A percentile compares a stretch with the other conserved stretches of the same genome.
These are phyloP conservation scores for Fusarium brevicatenulatum DNA, from an alignment of 2,329 filamentous ascomycete genomes.

Conservation along the genomic window DNA sequence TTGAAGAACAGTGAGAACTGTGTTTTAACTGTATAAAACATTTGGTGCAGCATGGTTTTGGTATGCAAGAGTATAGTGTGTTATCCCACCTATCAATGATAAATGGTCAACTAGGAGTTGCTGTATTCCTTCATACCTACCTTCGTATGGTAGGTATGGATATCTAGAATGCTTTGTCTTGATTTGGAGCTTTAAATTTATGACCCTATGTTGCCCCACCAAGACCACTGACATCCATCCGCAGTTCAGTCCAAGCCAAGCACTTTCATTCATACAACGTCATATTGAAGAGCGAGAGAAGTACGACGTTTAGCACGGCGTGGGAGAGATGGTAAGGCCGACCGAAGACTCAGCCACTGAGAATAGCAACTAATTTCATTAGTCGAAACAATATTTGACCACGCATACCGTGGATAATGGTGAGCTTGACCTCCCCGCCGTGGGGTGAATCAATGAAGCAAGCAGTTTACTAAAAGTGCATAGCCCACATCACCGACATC, in stretches of 20 bases:
- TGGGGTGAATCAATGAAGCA: constrained; percentile 15
- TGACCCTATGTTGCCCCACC: constrained; percentile 35
- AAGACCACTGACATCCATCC: constrained; percentile 21
- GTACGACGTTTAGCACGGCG: constrained; percentile 1
- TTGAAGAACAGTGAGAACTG: background rate
- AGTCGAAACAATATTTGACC: constrained; percentile 99
- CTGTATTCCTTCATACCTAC: background rate
- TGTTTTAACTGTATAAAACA: background rate
- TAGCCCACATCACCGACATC: constrained; percentile 86
- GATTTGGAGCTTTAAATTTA: constrained; percentile 17
- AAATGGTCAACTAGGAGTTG: background rate
- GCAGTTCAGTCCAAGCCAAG: constrained; percentile 19
- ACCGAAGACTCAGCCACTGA: background rate
- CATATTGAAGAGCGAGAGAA: constrained; percentile 26
- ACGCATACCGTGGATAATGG: constrained; percentile 90
- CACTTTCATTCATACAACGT: constrained; percentile 42
- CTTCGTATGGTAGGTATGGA: background rate
- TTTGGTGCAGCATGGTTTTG: background rate
- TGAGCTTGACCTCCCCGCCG: constrained; percentile 56
- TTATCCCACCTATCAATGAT: background rate
- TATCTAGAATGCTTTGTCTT: background rate
- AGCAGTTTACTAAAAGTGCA: constrained; percentile 31
- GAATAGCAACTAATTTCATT: constrained; percentile 11
- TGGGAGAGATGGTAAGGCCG: constrained; percentile 43
- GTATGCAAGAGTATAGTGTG: background rate